Conservation (phyloP, 345 rosid genomes). For the Bruguiera sexangula region DNA sequence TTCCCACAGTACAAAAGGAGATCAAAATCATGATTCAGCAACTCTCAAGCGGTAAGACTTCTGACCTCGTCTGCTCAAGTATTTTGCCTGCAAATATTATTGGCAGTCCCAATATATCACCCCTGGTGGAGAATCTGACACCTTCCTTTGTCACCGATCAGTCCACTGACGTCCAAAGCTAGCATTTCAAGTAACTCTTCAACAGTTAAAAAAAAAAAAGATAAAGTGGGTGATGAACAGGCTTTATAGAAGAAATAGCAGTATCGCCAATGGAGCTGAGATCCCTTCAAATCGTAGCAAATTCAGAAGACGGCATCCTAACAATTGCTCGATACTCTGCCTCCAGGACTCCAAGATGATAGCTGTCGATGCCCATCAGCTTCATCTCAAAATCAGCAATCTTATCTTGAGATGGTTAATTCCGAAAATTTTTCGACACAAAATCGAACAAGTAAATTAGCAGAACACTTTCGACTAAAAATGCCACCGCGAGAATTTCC, state of each 20-base stretch:
- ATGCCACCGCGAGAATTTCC: too few species aligned
- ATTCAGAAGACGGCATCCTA: constrained; percentile 89
- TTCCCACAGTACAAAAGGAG: too few species aligned
- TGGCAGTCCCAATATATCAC: constrained; percentile 95
- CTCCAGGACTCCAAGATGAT: constrained; percentile 94
- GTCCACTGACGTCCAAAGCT: not conserved
- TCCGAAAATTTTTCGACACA: not conserved
- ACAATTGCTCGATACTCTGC: constrained; percentile 94
- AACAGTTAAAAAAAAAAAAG: too few species aligned
- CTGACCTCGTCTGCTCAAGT: constrained; percentile 81
- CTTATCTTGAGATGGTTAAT: constrained; percentile 68
- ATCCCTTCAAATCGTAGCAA: constrained; percentile 83
- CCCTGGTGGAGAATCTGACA: constrained; percentile 88
- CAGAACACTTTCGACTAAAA: too few species aligned
- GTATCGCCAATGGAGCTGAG: constrained; percentile 92
- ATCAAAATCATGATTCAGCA: too few species aligned
- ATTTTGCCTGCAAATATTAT: constrained; percentile 87
- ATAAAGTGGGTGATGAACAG: too few species aligned
- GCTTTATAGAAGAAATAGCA: constrained; percentile 36
- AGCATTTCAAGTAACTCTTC: not conserved
- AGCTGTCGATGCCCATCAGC: constrained; percentile 93
- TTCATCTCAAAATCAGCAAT: constrained; percentile 98
- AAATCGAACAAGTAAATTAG: too few species aligned
- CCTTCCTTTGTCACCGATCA: constrained; percentile 79
- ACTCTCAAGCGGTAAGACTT: not conserved